Evolutionary conservation across 805 yeast genomes (phyloP).

Genomic region (Ogataea ramenticola): DNA sequence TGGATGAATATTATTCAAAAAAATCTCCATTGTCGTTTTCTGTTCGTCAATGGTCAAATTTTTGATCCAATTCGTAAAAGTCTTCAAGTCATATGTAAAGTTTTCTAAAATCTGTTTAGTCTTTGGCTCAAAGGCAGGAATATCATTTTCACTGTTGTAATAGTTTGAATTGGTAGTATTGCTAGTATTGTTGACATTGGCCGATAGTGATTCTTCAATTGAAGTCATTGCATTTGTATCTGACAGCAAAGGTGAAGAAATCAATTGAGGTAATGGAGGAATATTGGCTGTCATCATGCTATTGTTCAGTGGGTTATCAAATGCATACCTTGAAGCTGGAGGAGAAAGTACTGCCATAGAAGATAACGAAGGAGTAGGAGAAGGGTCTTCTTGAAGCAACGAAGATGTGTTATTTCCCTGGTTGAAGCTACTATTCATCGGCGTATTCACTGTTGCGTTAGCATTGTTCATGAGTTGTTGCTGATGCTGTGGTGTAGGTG

Average conservation of each 20-base stretch:
- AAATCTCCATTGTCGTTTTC: constrained; percentile 38
- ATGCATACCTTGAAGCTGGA: constrained; percentile 31
- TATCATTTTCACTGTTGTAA: constrained; percentile 16
- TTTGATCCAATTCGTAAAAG: constrained; percentile 40
- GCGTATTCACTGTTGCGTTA: background rate
- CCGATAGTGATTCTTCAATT: background rate
- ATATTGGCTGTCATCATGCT: constrained; percentile 12
- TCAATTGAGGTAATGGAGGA: constrained; percentile 15
- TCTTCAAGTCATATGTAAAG: constrained; percentile 36
- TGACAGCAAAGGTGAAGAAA: constrained; percentile 8
- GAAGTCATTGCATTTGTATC: background rate
- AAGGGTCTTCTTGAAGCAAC: background rate
- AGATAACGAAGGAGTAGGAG: constrained; percentile 11
- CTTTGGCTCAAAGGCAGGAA: constrained; percentile 26
- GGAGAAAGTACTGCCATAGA: constrained; percentile 35
- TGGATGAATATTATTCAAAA: constrained; percentile 36
- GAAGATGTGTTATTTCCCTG: background rate
- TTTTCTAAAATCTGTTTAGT: constrained; percentile 22
- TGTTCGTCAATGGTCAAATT: constrained; percentile 39
- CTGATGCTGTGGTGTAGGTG: background rate
- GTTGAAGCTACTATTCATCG: background rate
- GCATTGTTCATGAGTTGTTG: background rate
- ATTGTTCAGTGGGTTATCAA: constrained; percentile 4
- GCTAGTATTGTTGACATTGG: background rate
- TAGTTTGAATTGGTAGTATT: background rate